Evolutionary conservation across 106 monocot genomes (phyloP), one percentile per base, ranked within the genome.

Genomic region (Hemerocallis citrina): DNA sequence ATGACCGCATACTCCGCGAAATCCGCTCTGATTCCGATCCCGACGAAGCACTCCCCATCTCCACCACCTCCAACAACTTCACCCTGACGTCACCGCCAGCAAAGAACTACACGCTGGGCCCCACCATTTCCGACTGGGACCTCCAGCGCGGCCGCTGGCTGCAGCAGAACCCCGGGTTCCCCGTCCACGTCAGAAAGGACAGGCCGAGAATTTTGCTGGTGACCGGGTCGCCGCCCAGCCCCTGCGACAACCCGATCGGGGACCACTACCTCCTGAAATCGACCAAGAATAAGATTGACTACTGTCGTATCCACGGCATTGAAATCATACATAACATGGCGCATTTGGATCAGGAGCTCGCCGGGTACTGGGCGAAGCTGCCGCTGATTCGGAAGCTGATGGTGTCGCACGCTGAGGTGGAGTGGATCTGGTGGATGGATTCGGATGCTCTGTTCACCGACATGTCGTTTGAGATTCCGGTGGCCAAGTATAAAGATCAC

Each of bases 401-500:
- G 75, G 43, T 84, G 1, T 78, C 83, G 5, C 83, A 84, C 38
- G 78, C 83, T 15, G 83, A 84, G 72, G 62, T 77, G 7, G 83
- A 84, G 64, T 84, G 83, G 83, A 77, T 84, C 67, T 84, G 83
- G 83, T 84, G 83, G 83, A 71, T 84, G 71, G 83, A 84, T 52
- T 72, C 71, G 57, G 83, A 84, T 52, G 83, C 83, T 6, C 55
- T 84, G 31, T 84, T 84, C 54, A 84, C 83, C 38, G 83, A 84
- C 64, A 84, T 84, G 83, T 55, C 68, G 29, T 84, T 84, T 22
- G 75, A 84, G 75, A 40, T 84, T 43, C 83, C 83, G 3, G 44
- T 84, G 5, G 22, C 41, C 7, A 52, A 57, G 20, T 84, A 84
- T 55, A 44, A 52, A 0, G 34, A 7, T 4, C 61, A 64, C 47